These are phyloP conservation scores for Xylariaceae sp. DNA, from an alignment of 2,329 filamentous ascomycete species.

Conservation along the genomic window DNA sequence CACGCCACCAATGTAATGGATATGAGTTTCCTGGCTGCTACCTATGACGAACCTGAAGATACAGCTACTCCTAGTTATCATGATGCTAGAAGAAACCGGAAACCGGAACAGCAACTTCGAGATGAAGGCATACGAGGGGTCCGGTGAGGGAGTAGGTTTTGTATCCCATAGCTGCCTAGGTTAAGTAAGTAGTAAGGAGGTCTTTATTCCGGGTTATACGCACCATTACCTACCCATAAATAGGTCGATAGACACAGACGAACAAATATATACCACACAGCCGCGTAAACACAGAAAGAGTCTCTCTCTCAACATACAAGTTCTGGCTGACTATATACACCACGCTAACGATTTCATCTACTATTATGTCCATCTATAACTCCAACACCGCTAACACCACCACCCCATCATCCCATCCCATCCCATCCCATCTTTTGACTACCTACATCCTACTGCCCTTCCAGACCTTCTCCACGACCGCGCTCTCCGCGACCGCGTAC, in stretches of 20 bases:
- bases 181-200: too few relatives aligned
- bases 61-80: constrained; percentile 22
- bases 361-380: too few relatives aligned
- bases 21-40: constrained; percentile 6
- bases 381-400: background rate
- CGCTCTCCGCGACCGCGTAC: constrained; percentile 4
- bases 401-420: background rate
- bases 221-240: too few relatives aligned
- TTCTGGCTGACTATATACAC: too few relatives aligned
- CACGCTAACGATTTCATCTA: too few relatives aligned
- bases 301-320: too few relatives aligned
- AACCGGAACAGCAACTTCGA: constrained; percentile 13
- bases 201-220: too few relatives aligned
- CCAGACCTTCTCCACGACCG: constrained; percentile 5
- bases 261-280: too few relatives aligned
- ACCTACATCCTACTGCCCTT: background rate
- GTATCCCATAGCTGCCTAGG: too few relatives aligned
- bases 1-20: background rate
- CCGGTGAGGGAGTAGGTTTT: too few relatives aligned
- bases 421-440: background rate
- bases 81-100: constrained; percentile 14
- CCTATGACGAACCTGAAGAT: constrained; percentile 26
- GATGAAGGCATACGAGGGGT: constrained; percentile 14
- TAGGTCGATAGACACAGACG: too few relatives aligned
- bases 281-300: too few relatives aligned